Conservation (phyloP, 139 green algal genomes). For the Chlorella sorokiniana region DNA sequence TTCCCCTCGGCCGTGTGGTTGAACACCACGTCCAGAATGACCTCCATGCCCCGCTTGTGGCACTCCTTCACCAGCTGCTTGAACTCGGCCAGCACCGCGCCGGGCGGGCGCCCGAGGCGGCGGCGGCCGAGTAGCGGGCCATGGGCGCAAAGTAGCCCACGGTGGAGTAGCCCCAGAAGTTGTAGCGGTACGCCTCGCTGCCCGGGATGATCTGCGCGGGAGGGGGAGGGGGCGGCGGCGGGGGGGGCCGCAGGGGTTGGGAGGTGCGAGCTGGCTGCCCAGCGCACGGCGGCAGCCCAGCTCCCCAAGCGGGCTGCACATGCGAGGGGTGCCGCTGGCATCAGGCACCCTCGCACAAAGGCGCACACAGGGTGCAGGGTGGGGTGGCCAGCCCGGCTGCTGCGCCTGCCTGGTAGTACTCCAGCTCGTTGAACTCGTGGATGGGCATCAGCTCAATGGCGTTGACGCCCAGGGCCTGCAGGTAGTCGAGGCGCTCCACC, state of each 20-base stretch:
- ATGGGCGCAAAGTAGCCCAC: slow-evolving; percentile 96
- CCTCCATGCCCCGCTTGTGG: slow-evolving; percentile 94
- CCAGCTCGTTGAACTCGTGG: slow-evolving; percentile 98
- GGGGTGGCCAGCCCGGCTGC: too few species aligned
- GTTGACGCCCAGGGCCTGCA: slow-evolving; percentile 92
- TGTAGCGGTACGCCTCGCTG: slow-evolving; percentile 73
- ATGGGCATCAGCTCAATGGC: slow-evolving; percentile 96
- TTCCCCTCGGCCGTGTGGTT: slow-evolving; percentile 99
- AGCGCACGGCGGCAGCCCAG: too few species aligned
- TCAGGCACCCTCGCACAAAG: neutral
- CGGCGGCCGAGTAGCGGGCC: slow-evolving; percentile 71
- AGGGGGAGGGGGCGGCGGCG: neutral
- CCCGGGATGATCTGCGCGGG: slow-evolving; percentile 46
- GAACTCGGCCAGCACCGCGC: slow-evolving; percentile 85
- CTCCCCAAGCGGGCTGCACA: too few species aligned
- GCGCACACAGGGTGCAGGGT: too few species aligned
- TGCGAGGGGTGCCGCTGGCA: too few species aligned
- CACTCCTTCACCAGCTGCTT: slow-evolving; percentile 92
- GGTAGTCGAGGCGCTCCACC: slow-evolving; percentile 88
- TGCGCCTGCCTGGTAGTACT: slow-evolving; percentile 83
- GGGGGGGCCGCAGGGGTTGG: neutral
- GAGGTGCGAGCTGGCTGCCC: neutral
- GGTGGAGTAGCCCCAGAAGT: slow-evolving; percentile 99
- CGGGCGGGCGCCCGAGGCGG: slow-evolving; percentile 41
- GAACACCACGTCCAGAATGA: slow-evolving; percentile 98